These are phyloP conservation scores for Saccharomyces cerevisiae DNA, from an alignment of 805 yeast species.

Conservation along the genomic window DNA sequence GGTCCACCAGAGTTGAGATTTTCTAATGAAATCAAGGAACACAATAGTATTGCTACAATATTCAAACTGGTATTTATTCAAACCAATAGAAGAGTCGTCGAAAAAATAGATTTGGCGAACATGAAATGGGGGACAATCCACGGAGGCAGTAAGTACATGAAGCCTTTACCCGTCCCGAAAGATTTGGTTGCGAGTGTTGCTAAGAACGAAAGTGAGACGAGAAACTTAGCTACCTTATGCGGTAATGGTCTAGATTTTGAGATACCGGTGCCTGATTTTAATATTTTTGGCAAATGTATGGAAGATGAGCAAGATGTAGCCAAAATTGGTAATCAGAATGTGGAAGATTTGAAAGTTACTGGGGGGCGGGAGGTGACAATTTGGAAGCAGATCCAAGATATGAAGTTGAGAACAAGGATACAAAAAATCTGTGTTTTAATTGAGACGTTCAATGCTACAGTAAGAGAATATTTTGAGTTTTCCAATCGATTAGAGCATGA, in stretches of 20 bases:
- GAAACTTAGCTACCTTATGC: background rate
- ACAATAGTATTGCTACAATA: background rate
- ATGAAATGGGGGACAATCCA: background rate
- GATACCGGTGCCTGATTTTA: background rate
- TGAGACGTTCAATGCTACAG: conserved; percentile 21
- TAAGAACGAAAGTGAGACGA: background rate
- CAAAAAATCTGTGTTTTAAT: conserved; percentile 13
- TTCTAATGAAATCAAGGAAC: background rate
- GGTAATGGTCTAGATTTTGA: background rate
- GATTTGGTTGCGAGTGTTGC: background rate
- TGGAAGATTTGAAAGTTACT: background rate
- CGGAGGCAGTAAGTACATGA: background rate
- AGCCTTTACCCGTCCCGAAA: background rate
- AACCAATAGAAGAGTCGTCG: background rate
- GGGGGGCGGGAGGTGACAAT: background rate
- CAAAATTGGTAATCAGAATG: background rate
- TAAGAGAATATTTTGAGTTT: conserved; percentile 20
- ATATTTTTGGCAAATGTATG: background rate
- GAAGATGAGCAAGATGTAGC: background rate
- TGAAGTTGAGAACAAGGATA: conserved; percentile 12
- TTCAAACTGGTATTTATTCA: background rate
- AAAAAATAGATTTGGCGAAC: background rate
- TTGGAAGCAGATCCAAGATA: conserved; percentile 1
- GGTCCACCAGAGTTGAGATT: background rate
- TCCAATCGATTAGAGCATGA: conserved; percentile 15